These are phyloP conservation scores for Alternaria solani DNA, from an alignment of 2,329 filamentous ascomycete species.

Conservation along the genomic window DNA sequence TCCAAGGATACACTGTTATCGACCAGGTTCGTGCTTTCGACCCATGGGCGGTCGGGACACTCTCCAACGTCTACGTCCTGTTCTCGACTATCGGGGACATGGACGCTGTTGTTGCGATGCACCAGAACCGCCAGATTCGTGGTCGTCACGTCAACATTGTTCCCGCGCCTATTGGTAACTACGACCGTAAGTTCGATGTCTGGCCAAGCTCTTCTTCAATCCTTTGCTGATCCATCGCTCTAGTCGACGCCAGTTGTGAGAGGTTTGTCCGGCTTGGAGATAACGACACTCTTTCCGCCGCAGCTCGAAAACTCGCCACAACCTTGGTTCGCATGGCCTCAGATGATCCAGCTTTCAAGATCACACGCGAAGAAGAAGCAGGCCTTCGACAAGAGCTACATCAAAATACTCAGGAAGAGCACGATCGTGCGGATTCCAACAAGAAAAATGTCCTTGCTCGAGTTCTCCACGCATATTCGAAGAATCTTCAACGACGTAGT, in stretches of 20 bases:
- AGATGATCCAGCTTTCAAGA: neutral
- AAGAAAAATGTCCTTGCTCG: neutral
- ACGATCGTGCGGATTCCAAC: neutral
- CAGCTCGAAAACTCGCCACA: no score
- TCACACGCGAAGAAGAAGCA: neutral
- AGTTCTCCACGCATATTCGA: neutral
- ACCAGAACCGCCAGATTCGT: neutral
- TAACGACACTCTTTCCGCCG: neutral
- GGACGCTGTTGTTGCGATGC: neutral
- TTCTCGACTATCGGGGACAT: neutral
- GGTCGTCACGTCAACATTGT: neutral
- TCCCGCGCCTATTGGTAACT: neutral
- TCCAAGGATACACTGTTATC: neutral
- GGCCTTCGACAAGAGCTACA: no score
- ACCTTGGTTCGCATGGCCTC: neutral
- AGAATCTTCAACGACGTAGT: neutral
- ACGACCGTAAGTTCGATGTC: neutral
- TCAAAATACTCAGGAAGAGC: neutral
- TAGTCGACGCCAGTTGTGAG: neutral
- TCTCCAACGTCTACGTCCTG: neutral
- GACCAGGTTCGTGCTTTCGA: constrained; percentile 1
- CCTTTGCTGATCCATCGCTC: neutral
- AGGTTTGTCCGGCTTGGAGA: neutral
- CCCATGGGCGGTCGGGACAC: neutral
- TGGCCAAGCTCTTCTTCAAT: neutral